These are phyloP conservation scores for Ampelomyces quisqualis DNA, from an alignment of 2,329 filamentous ascomycete species.

Conservation along the genomic window DNA sequence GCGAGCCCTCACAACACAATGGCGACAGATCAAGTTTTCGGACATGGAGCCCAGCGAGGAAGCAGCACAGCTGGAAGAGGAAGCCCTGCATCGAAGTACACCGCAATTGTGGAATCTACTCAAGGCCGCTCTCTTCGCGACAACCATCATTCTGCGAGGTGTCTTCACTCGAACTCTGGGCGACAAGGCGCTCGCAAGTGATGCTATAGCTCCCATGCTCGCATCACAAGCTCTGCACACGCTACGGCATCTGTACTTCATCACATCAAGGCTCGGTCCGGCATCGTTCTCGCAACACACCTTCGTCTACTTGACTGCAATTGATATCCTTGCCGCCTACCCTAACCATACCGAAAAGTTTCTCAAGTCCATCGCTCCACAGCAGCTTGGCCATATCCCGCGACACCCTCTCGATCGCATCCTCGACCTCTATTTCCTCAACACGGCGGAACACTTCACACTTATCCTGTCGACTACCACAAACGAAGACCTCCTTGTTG, in stretches of 20 bases:
- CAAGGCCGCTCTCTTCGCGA: conserved; percentile 72
- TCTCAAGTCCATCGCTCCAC: conserved; percentile 62
- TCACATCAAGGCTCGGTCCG: conserved; percentile 72
- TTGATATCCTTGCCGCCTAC: conserved; percentile 78
- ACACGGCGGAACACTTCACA: conserved; percentile 80
- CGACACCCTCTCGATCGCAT: conserved; percentile 67
- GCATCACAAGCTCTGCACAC: conserved; percentile 71
- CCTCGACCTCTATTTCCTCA: conserved; percentile 86
- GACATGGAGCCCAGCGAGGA: conserved; percentile 71
- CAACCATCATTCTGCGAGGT: conserved; percentile 72
- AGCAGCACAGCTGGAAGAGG: conserved; percentile 60
- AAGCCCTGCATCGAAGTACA: conserved; percentile 66
- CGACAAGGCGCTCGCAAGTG: conserved; percentile 56
- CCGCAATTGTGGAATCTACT: conserved; percentile 74
- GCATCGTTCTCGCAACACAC: conserved; percentile 78
- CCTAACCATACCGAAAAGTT: conserved; percentile 66
- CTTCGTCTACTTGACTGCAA: conserved; percentile 78
- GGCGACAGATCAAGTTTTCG: conserved; percentile 73
- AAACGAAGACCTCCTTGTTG: conserved; percentile 72
- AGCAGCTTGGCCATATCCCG: conserved; percentile 58
- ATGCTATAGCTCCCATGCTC: conserved; percentile 63
- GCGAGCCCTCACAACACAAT: conserved; percentile 65
- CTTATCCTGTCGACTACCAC: conserved; percentile 64
- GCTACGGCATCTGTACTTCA: conserved; percentile 77
- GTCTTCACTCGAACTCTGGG: conserved; percentile 66